Conservation (phyloP, 2,329 filamentous ascomycete species). For the Alternaria rosae region DNA sequence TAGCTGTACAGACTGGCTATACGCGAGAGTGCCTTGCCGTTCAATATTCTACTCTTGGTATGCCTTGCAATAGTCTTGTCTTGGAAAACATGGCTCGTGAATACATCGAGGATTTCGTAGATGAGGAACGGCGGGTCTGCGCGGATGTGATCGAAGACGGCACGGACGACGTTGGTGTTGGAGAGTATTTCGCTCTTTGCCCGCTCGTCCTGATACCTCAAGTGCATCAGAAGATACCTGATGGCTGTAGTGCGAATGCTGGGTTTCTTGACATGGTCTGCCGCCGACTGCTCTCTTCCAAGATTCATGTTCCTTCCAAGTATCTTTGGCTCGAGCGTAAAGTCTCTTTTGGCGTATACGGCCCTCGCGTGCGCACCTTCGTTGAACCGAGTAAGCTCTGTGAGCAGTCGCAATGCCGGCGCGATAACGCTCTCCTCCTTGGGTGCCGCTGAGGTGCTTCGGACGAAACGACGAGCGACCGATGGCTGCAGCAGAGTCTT, state of each 20-base stretch:
- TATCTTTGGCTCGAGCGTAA: conserved; percentile 73
- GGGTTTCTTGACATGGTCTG: conserved; percentile 71
- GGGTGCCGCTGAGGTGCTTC: conserved; percentile 80
- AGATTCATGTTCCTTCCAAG: conserved; percentile 82
- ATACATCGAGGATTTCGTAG: conserved; percentile 73
- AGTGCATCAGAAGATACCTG: conserved; percentile 77
- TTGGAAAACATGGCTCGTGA: conserved; percentile 75
- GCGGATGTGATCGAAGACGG: conserved; percentile 77
- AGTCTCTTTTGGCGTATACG: conserved; percentile 78
- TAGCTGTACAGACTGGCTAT: conserved; percentile 58
- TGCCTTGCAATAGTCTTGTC: conserved; percentile 77
- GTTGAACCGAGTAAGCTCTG: conserved; percentile 85
- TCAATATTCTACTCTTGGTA: conserved; percentile 78
- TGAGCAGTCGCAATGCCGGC: conserved; percentile 83
- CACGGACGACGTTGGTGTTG: conserved; percentile 72
- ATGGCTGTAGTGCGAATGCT: conserved; percentile 85
- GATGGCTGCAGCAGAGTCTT: conserved; percentile 81
- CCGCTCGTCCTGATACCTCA: conserved; percentile 78
- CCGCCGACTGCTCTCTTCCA: conserved; percentile 61
- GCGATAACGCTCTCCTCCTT: conserved; percentile 88
- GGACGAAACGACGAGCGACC: conserved; percentile 80
- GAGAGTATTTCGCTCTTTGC: conserved; percentile 84
- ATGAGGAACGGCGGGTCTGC: conserved; percentile 80
- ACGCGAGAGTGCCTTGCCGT: conserved; percentile 73
- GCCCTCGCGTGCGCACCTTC: conserved; percentile 80